phyloP scores from a whole-genome alignment of 345 rosid genomes.

The Pelargonium nanum region DNA sequence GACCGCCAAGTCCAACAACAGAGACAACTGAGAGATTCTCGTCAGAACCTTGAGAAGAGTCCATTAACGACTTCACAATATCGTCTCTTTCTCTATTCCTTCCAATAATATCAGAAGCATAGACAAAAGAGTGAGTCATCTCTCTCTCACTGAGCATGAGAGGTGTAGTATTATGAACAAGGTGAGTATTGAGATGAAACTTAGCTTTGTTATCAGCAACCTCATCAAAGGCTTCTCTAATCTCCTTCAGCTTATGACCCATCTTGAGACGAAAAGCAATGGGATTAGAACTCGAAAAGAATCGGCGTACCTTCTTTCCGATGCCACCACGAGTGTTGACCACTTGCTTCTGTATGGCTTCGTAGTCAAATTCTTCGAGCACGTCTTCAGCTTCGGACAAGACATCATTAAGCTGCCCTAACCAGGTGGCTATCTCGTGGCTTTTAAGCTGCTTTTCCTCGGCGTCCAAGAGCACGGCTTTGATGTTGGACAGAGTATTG shows the following conservation, averaged over 20 bases:
- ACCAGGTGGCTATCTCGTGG: slow-evolving; percentile 3
- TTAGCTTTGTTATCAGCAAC: slow-evolving; percentile 2
- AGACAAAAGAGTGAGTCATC: slow-evolving; percentile 15
- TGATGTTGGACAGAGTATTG: too few species aligned
- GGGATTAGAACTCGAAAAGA: not conserved
- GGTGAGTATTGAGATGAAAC: not conserved
- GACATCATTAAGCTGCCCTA: slow-evolving; percentile 5
- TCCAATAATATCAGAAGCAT: slow-evolving; percentile 10
- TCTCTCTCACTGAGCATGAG: too few species aligned
- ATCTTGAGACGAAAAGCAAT: too few species aligned
- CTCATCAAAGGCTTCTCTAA: slow-evolving; percentile 5
- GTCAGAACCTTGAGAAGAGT: not conserved
- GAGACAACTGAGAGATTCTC: slow-evolving; percentile 12
- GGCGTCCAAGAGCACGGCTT: slow-evolving; percentile 9
- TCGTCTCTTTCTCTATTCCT: slow-evolving; percentile 10
- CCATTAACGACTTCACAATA: slow-evolving; percentile 5
- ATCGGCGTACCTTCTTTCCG: slow-evolving; percentile 7
- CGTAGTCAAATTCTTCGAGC: slow-evolving; percentile 10
- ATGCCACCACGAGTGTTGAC: not conserved
- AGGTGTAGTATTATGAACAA: too few species aligned
- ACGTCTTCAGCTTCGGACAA: slow-evolving; percentile 16
- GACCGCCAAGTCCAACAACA: slow-evolving; percentile 16
- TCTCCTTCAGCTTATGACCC: too few species aligned
- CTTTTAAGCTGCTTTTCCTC: slow-evolving; percentile 11
- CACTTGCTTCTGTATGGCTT: slow-evolving; percentile 3